A percentile compares a stretch with the other conserved stretches of the same genome.
Evolutionary conservation across 805 yeast genomes (phyloP).

Genomic region (Millerago galiae): DNA sequence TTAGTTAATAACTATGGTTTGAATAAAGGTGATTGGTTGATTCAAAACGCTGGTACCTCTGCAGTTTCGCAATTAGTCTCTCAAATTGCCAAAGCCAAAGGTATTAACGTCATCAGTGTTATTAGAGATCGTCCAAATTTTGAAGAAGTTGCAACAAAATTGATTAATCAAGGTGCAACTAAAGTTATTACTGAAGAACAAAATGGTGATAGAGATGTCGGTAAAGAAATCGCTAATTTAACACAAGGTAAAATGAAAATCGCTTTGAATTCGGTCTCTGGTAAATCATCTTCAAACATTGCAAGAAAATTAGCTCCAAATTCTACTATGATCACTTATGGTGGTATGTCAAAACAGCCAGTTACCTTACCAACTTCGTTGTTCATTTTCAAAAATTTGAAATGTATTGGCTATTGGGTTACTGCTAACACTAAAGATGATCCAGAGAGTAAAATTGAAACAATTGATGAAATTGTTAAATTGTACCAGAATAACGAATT

Average conservation of each 20-base stretch:
- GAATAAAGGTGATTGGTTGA: slow-evolving; percentile 66
- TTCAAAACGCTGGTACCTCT: slow-evolving; percentile 95
- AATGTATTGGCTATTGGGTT: slow-evolving; percentile 90
- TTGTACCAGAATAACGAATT: slow-evolving; percentile 53
- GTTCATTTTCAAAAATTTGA: slow-evolving; percentile 83
- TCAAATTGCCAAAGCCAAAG: slow-evolving; percentile 75
- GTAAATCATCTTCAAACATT: slow-evolving; percentile 72
- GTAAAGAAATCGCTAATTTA: slow-evolving; percentile 50
- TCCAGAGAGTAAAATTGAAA: slow-evolving; percentile 52
- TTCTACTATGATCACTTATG: slow-evolving; percentile 84
- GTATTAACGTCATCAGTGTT: slow-evolving; percentile 78
- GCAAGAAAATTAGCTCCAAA: slow-evolving; percentile 74
- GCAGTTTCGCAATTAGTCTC: slow-evolving; percentile 91
- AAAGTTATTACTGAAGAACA: slow-evolving; percentile 84
- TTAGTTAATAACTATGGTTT: slow-evolving; percentile 63
- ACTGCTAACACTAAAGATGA: slow-evolving; percentile 56
- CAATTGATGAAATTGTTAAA: slow-evolving; percentile 49
- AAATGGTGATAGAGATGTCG: slow-evolving; percentile 62
- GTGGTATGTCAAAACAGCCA: slow-evolving; percentile 97
- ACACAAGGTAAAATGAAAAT: slow-evolving; percentile 52
- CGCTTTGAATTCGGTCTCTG: slow-evolving; percentile 93
- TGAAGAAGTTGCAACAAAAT: slow-evolving; percentile 49
- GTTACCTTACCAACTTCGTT: slow-evolving; percentile 84
- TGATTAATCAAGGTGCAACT: slow-evolving; percentile 72
- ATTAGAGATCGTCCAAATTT: slow-evolving; percentile 81